A percentile compares a stretch with the other conserved stretches of the same genome.
Conservation (phyloP, 768 basidiomycete genomes). For the Kwoniella europaea region DNA sequence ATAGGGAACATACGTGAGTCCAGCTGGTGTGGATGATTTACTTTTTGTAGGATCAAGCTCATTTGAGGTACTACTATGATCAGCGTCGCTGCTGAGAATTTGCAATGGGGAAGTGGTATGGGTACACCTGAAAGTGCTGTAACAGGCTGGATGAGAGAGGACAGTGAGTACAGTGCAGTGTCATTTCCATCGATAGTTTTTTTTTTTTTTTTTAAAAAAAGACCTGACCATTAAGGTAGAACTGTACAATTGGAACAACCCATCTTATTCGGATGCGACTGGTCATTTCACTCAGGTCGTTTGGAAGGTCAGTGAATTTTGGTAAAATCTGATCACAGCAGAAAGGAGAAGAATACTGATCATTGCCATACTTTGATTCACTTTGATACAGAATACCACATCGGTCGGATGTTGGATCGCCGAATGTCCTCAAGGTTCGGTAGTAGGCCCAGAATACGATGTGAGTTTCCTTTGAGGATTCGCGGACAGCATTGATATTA, state of each 20-base stretch:
- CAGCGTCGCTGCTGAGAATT: conserved; percentile 26
- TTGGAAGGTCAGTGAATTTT: conserved; percentile 26
- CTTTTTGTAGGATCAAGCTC: background rate
- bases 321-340: too few relatives aligned
- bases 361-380: too few relatives aligned
- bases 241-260: conserved; percentile 17
- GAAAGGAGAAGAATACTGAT: background rate
- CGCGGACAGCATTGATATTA: too few relatives aligned
- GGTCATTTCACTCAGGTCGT: conserved; percentile 35
- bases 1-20: conserved; percentile 24
- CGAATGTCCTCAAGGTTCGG: conserved; percentile 1
- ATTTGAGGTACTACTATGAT: background rate
- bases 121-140: conserved; percentile 23
- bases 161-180: conserved; percentile 6
- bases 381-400: conserved; percentile 4
- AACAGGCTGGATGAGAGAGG: conserved; percentile 17
- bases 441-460: background rate
- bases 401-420: conserved; percentile 27
- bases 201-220: too few relatives aligned
- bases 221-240: conserved; percentile 3
- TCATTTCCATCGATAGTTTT: too few relatives aligned
- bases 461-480: conserved; percentile 19
- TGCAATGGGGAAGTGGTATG: conserved; percentile 21
- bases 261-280: conserved; percentile 14
- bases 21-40: background rate